These are phyloP conservation scores for Exophiala mesophila DNA, from an alignment of 2,329 filamentous ascomycete genomes.

Conservation along the genomic window DNA sequence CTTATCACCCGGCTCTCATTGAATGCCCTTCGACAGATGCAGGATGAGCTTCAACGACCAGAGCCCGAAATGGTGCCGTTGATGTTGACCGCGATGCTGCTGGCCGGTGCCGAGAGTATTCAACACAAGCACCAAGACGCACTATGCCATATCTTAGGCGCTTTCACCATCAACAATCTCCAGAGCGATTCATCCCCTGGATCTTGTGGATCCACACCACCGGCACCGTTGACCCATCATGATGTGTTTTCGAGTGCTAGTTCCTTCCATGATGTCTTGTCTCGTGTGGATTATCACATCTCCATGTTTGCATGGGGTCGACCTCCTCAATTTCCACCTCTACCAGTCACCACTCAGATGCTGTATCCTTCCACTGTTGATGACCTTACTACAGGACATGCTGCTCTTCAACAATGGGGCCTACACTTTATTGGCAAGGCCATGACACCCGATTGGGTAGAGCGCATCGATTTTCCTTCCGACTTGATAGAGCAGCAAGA, in stretches of 20 bases:
- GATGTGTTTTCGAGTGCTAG: not conserved
- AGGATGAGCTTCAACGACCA: constrained; percentile 6
- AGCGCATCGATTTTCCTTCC: constrained; percentile 6
- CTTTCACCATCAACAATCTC: constrained; percentile 7
- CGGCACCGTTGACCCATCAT: not conserved
- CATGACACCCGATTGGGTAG: constrained; percentile 1
- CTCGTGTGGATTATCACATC: constrained; percentile 5
- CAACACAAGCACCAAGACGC: constrained; percentile 5
- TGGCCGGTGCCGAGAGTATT: constrained; percentile 7
- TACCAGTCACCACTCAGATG: constrained; percentile 7
- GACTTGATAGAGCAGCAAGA: constrained; percentile 2
- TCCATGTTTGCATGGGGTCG: constrained; percentile 9
- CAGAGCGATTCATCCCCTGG: not conserved
- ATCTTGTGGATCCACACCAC: not conserved
- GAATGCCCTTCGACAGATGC: constrained; percentile 9
- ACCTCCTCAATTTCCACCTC: constrained; percentile 4
- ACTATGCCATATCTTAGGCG: constrained; percentile 6
- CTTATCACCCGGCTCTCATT: constrained; percentile 2
- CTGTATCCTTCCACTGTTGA: constrained; percentile 3
- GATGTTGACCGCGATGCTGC: constrained; percentile 2
- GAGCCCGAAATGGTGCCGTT: constrained; percentile 4
- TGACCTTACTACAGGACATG: constrained; percentile 3
- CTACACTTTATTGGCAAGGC: constrained; percentile 9
- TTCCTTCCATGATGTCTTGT: constrained; percentile 1
- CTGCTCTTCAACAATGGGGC: constrained; percentile 5